Evolutionary conservation across 345 rosid species (phyloP).

Genomic region (Gossypium ekmanianum): DNA sequence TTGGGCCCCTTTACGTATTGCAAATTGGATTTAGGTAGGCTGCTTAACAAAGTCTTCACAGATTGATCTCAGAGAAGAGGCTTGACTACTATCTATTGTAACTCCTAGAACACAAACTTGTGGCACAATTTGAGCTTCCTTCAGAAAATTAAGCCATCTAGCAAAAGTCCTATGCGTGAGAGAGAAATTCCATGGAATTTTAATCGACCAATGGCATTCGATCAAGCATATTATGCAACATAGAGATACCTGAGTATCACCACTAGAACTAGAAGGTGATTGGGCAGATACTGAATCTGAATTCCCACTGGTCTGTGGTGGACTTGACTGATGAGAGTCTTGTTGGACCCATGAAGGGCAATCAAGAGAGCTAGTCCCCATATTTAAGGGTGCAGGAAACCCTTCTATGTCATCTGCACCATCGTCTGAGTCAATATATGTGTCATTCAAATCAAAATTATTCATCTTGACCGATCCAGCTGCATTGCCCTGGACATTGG

Average conservation of each 20-base stretch:
- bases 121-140: background rate
- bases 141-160: conserved; percentile 6
- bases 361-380: conserved; percentile 62
- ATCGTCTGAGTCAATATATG: conserved; percentile 77
- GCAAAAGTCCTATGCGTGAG: conserved; percentile 6
- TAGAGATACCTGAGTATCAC: conserved; percentile 79
- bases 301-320: conserved; percentile 90
- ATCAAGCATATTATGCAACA: background rate
- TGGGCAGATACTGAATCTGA: conserved; percentile 96
- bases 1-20: background rate
- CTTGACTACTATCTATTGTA: background rate
- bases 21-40: background rate
- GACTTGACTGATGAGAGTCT: conserved; percentile 87
- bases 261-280: conserved; percentile 93
- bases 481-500: conserved; percentile 41
- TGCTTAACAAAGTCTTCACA: background rate
- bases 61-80: background rate
- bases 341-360: conserved; percentile 80
- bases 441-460: conserved; percentile 90
- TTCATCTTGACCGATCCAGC: conserved; percentile 55
- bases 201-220: background rate
- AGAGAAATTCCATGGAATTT: background rate
- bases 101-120: conserved; percentile 4
- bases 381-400: conserved; percentile 58
- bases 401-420: conserved; percentile 73